Conservation (phyloP, 73 alveolate genomes). For the Paramecium caudatum region DNA sequence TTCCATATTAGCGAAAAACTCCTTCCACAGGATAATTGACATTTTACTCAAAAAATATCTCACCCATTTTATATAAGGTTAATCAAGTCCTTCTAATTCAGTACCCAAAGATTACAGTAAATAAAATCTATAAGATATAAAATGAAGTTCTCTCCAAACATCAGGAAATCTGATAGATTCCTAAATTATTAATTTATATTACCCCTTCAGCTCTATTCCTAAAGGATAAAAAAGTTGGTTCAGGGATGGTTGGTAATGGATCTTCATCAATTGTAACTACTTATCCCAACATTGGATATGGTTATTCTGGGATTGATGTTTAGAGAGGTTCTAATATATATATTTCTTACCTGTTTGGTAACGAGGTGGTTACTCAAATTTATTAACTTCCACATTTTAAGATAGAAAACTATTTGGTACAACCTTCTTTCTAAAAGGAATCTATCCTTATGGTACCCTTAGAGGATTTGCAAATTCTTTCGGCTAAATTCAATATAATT, state of each 20-base stretch:
- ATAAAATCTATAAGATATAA: constrained; percentile 17
- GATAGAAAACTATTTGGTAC: background rate
- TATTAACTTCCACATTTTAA: background rate
- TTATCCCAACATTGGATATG: background rate
- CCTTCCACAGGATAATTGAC: background rate
- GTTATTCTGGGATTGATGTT: background rate
- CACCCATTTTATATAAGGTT: background rate
- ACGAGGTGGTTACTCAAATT: background rate
- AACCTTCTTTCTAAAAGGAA: too few relatives aligned
- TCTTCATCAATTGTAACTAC: background rate
- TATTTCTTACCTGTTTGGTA: background rate
- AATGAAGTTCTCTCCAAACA: background rate
- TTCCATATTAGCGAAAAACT: background rate
- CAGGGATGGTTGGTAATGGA: background rate
- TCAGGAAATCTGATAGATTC: background rate
- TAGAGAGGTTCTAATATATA: background rate
- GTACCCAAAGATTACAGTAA: background rate
- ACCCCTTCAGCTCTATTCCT: background rate
- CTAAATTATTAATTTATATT: background rate
- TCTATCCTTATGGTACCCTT: background rate
- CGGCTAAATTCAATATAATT: background rate
- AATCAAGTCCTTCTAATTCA: background rate
- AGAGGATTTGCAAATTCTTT: background rate
- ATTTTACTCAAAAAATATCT: background rate
- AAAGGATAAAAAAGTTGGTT: background rate